Evolutionary conservation across 2,329 filamentous ascomycete genomes (phyloP), one percentile per base, ranked within the genome.

Genomic region (Xylariaceae sp.): DNA sequence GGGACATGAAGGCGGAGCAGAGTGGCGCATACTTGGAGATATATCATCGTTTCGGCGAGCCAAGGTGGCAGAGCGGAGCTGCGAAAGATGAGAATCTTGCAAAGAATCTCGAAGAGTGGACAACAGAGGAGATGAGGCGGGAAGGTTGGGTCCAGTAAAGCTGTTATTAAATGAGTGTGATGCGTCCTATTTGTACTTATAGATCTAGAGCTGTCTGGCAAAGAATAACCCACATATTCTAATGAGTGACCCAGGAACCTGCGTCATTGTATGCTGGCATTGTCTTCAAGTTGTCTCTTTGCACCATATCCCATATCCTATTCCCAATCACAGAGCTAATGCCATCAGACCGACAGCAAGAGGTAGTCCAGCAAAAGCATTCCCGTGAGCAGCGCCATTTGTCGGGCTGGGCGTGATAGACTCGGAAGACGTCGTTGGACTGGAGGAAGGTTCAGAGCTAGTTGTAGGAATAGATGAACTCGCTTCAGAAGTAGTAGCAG

Each of bases 1-100:
- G 0, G 41, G 58, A 68, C 41, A 70, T 70, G 67, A 67, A 55
- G 61, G 50, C 57, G n/a, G 67, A 66, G 57, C 61, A 70, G 60
- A 66, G 67, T 49, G 68, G 68, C 10, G 45, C 18, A 17, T 71
- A 71, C 62, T 52, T 66, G 5, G 63, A 68, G 19, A 62, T 67
- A 43, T 58, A 53, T 49, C 14, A 46, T 41, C 55, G 64, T 39
- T 61, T 62, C 49, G 62, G 52, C 17, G 65, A 68, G 60, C 60
- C 62, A 18, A 44, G 55, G 39, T 68, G 66, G 60, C 57, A 63
- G 62, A 71, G 66, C 46, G 35, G 55, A 44, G 52, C 56, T 33
- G 67, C 68, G 35, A 67, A 64, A 52, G 65, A 71, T 58, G 55
- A 3, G 44, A 57, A 58, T 52, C 63, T 71, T 52, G 63, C 63